Evolutionary conservation across 495 filamentous ascomycete genomes (phyloP).

Genomic region (Penicillium canariense): DNA sequence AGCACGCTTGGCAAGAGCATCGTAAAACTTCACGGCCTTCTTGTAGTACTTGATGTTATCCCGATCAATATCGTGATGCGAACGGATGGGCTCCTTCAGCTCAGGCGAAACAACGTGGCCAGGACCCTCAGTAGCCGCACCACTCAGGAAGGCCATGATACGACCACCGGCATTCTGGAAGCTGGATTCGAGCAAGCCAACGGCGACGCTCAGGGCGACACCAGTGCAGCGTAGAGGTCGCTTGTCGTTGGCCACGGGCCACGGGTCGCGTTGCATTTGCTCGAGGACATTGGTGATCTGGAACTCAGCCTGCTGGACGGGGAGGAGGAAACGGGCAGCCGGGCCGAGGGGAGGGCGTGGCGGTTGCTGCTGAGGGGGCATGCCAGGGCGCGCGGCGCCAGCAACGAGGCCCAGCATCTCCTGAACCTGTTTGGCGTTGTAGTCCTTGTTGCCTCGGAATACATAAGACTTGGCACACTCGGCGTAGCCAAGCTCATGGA

Average conservation of each 20-base stretch:
- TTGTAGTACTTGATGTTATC: conserved; percentile 99
- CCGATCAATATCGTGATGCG: conserved; percentile 97
- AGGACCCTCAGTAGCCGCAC: conserved; percentile 92
- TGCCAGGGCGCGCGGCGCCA: conserved; percentile 69
- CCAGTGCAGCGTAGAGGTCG: conserved; percentile 92
- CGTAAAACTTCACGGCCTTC: conserved; percentile 99
- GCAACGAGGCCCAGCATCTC: conserved; percentile 85
- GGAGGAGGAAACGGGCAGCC: conserved; percentile 86
- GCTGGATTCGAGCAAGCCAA: conserved; percentile 86
- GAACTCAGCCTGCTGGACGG: conserved; percentile 95
- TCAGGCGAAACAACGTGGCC: conserved; percentile 98
- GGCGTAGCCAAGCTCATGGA: conserved; percentile 97
- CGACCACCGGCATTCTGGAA: conserved; percentile 94
- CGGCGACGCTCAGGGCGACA: conserved; percentile 91
- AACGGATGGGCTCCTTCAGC: conserved; percentile 93
- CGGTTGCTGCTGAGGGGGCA: conserved; percentile 65
- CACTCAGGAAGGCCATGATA: conserved; percentile 97
- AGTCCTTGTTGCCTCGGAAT: conserved; percentile 97
- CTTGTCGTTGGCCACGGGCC: conserved; percentile 94
- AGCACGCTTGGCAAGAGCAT: conserved; percentile 90
- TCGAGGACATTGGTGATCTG: conserved; percentile 97
- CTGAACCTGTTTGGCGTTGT: conserved; percentile 92
- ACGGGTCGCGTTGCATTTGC: conserved; percentile 95
- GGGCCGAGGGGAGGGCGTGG: conserved; percentile 79
- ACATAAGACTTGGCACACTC: conserved; percentile 99